phyloP scores from a whole-genome alignment of 2,329 filamentous ascomycete species.

The Aspergillus sp. region DNA sequence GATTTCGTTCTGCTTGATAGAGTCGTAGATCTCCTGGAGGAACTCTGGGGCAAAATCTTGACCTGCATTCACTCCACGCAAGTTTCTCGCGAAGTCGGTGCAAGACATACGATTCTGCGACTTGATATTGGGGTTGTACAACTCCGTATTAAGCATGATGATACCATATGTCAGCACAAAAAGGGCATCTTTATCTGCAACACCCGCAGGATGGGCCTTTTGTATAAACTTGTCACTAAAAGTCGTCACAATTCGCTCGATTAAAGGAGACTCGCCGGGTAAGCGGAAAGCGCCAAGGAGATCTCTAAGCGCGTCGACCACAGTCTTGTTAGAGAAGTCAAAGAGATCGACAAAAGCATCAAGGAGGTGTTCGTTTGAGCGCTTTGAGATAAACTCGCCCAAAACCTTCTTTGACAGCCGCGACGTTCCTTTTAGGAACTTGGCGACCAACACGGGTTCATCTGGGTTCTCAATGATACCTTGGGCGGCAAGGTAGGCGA shows the following conservation, averaged over 20 bases:
- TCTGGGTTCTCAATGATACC: conserved; percentile 77
- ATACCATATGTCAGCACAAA: conserved; percentile 94
- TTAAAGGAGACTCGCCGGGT: conserved; percentile 87
- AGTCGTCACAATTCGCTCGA: conserved; percentile 83
- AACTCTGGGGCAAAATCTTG: conserved; percentile 83
- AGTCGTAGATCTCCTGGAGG: conserved; percentile 81
- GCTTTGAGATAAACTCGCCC: conserved; percentile 91
- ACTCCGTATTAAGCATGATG: conserved; percentile 96
- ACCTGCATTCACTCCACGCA: conserved; percentile 85
- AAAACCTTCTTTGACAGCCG: conserved; percentile 86
- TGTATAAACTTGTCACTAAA: conserved; percentile 85
- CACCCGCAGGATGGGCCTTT: conserved; percentile 66
- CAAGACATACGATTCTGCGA: conserved; percentile 77
- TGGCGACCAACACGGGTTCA: conserved; percentile 75
- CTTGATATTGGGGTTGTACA: conserved; percentile 87
- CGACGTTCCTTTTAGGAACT: conserved; percentile 82
- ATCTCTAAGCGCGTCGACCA: conserved; percentile 84
- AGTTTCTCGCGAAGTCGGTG: conserved; percentile 78
- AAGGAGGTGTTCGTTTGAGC: conserved; percentile 79
- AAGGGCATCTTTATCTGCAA: conserved; percentile 82
- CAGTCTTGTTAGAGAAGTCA: conserved; percentile 79
- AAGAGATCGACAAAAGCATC: conserved; percentile 83
- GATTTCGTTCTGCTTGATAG: conserved; percentile 90
- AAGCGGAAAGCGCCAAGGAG: conserved; percentile 91
- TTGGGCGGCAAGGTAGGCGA: conserved; percentile 80